These are phyloP conservation scores for Leersia perrieri DNA, from an alignment of 176 grass and related monocot species.

Conservation along the genomic window DNA sequence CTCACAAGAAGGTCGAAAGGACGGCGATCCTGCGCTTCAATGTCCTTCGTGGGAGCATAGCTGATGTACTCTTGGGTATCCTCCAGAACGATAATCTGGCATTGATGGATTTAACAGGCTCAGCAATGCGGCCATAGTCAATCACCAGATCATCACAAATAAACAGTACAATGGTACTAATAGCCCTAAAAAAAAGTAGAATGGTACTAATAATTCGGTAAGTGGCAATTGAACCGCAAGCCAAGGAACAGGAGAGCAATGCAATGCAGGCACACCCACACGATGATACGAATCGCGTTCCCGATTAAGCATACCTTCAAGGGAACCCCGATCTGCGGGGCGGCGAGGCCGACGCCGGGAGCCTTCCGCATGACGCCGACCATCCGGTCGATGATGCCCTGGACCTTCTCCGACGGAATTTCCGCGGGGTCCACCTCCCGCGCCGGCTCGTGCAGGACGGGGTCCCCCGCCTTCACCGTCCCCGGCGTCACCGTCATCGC, in stretches of 20 bases:
- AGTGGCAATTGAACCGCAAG: no score
- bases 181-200: no score
- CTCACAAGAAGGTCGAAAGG: slow-evolving; percentile 86
- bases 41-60: slow-evolving; percentile 68
- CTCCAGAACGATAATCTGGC: slow-evolving; percentile 90
- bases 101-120: background rate
- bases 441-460: slow-evolving; percentile 82
- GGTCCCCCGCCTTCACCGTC: slow-evolving; percentile 79
- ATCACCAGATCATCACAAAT: background rate
- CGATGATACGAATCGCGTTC: background rate
- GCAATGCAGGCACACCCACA: background rate
- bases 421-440: slow-evolving; percentile 47
- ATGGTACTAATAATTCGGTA: no score
- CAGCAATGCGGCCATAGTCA: background rate
- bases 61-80: slow-evolving; percentile 92
- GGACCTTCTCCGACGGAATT: slow-evolving; percentile 62
- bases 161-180: no score
- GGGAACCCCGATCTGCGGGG: slow-evolving; percentile 79
- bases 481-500: slow-evolving; percentile 54
- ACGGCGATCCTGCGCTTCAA: slow-evolving; percentile 62
- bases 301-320: background rate
- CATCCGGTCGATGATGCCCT: slow-evolving; percentile 84
- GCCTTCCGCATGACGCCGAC: slow-evolving; percentile 77
- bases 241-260: background rate
- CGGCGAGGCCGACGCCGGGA: slow-evolving; percentile 88